Percentiles rank a stretch among this genome's conserved stretches.
Conservation (phyloP, 257 asterid species). For the Plantago elongata region DNA sequence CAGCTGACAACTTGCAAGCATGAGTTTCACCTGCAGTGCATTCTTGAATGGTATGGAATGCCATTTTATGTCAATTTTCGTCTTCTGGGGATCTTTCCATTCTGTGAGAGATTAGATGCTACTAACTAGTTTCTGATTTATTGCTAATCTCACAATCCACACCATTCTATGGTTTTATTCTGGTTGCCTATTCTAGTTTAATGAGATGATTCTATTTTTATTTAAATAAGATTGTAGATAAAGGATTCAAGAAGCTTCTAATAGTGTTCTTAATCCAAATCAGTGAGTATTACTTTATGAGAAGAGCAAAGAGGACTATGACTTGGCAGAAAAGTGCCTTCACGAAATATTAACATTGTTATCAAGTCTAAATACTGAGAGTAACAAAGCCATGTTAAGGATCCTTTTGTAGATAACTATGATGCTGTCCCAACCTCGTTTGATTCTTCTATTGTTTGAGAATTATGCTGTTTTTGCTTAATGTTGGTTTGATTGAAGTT, state of each 20-base stretch:
- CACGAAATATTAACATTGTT: too few relatives aligned
- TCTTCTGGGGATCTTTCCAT: not conserved
- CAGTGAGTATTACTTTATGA: not conserved
- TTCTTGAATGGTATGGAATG: slow-evolving; percentile 69
- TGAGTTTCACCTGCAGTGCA: slow-evolving; percentile 86
- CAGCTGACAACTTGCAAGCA: slow-evolving; percentile 95
- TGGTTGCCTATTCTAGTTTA: not conserved
- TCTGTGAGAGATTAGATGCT: not conserved
- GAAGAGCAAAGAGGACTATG: not conserved
- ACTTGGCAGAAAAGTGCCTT: not conserved
- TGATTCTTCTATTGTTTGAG: too few relatives aligned
- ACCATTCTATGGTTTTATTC: not conserved
- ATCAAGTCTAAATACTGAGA: too few relatives aligned
- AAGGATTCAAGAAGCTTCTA: not conserved
- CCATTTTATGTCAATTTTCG: not conserved
- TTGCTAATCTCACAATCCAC: not conserved
- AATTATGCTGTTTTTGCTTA: too few relatives aligned
- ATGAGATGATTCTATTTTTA: not conserved
- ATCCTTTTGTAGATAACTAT: too few relatives aligned
- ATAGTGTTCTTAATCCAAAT: not conserved
- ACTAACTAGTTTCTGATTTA: not conserved
- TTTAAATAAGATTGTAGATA: not conserved
- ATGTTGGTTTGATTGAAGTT: too few relatives aligned
- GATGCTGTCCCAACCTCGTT: too few relatives aligned
- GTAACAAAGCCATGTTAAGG: too few relatives aligned